These are phyloP conservation scores for Populus hybrid DNA, from an alignment of 441 rosid species.

Conservation along the genomic window DNA sequence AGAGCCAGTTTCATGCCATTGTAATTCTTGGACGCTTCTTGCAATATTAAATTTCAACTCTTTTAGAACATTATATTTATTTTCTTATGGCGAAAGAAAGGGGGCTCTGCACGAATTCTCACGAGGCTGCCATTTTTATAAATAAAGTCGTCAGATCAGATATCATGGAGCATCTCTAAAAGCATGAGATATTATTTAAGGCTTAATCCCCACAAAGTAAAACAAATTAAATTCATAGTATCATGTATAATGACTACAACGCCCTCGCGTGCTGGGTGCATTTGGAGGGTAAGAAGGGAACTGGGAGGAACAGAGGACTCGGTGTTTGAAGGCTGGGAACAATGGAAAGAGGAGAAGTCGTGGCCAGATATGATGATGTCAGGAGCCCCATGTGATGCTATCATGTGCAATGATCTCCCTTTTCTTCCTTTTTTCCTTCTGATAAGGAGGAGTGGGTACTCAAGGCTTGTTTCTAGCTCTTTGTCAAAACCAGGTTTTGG, in stretches of 20 bases:
- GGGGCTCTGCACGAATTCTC: conserved; percentile 29
- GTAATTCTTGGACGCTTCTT: neutral
- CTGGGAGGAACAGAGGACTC: conserved; percentile 17
- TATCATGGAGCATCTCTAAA: neutral
- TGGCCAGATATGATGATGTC: conserved; percentile 74
- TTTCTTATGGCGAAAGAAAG: conserved; percentile 40
- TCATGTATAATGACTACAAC: neutral
- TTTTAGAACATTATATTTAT: conserved; percentile 8
- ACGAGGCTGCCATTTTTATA: conserved; percentile 14
- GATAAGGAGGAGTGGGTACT: neutral
- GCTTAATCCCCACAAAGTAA: neutral
- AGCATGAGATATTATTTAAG: neutral
- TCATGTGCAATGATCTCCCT: conserved; percentile 27
- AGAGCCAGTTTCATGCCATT: neutral
- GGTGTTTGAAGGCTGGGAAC: conserved; percentile 76
- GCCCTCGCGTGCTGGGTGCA: neutral
- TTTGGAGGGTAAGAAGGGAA: neutral
- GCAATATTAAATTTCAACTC: neutral
- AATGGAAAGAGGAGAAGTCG: conserved; percentile 57
- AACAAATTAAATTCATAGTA: neutral
- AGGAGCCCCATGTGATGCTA: conserved; percentile 48
- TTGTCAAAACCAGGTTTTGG: neutral
- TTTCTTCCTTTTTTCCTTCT: neutral
- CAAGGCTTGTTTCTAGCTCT: neutral
- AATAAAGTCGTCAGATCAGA: neutral